Evolutionary conservation across 306 rosid genomes (phyloP), one percentile per base, ranked within the genome.

Genomic region (Trichosanthes truncata): DNA sequence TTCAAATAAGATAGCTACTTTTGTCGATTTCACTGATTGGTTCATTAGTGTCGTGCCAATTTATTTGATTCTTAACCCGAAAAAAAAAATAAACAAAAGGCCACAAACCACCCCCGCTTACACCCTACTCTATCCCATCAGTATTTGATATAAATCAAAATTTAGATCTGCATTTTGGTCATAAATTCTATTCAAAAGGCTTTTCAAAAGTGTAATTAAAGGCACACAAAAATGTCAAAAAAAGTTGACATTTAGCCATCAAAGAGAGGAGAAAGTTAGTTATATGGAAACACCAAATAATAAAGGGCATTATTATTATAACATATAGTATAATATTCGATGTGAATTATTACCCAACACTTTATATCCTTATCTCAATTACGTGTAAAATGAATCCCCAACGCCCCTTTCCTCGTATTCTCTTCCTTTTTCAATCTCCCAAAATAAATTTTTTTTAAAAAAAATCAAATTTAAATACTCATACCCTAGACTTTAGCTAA

Each of bases 291-390:
- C n/a, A 33, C 35, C 74, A 67, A 38, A 36, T 67, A 67, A 33
- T 35, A 35, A 66, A 63, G 33, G 5, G 4, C 71, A 63, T 13
- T 14, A 51, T 1, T 3, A 12, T 15, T 4, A 66, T 35, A 36
- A 38, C 13, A 67, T 38, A 20, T 40, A 40, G 46, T 67, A n/a
- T 36, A n/a, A 38, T 10, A n/a, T 21, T 25, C 23, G 49, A 67
- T 67, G 74, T 68, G 36, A 71, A 45, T 46, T 43, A 71, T 43
- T 72, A 72, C 35, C 77, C 31, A 45, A 45, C 57, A 72, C 57
- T 72, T 72, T 72, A 45, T 46, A 72, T 45, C 75, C 31, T 5
- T 68, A 10, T 68, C 57, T 23, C 11, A 45, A 45, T 46, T 45
- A 45, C 20, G 56, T 71, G 38, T 43, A 71, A 71, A 71, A 23